Base-by-base conservation (phyloP, 148 eudicot species). In the Suaeda aralocaspica region DNA sequence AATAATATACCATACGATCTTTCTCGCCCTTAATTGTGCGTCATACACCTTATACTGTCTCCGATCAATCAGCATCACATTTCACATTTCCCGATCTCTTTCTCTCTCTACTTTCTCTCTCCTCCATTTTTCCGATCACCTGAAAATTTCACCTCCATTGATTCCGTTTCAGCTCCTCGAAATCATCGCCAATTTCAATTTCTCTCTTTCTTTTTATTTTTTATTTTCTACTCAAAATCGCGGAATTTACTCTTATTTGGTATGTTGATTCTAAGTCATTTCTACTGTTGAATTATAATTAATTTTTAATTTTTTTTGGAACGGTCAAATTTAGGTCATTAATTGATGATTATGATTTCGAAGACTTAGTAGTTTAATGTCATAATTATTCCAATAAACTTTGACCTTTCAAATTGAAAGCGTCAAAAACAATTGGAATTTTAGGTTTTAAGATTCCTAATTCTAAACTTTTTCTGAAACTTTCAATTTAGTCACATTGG, bases 51-150 rank as follows among this genome's bases (percentile, higher is more conserved):
- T 67, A 49, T 65, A 77, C 80, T 33, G 18, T 64, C 65, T 80
- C 72, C 72, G 75, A 78, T 67, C 72, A 57, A 59, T 77, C 74
- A 59, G 59, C 73, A 74, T 67, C 75, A 30, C 74, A 75, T 71
- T 31, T 74, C 60, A 4, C 77, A 50, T 69, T 22, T 42, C 77
- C 33, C 73, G 8, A 48, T 59, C 67, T 60, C 45, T 26, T 18
- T 45, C 66, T 55, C 65, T 67, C 69, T 33, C 55, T n/a, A n/a
- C 45, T 26, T 18, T 45, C 66, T 55, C 65, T 67, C 69, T 33
- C 55, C 62, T 68, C 80, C 24, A 14, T 2, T 13, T 2, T 13
- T 53, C 9, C 67, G 18, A 63, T 63, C 30, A 63, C 67, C 29
- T 63, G 18, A 22, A 19, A 36, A 49, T 44, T 44, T 2, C 3